phyloP scores from a whole-genome alignment of 1,139 yeast species.

The Hanseniaspora gamundiae region DNA sequence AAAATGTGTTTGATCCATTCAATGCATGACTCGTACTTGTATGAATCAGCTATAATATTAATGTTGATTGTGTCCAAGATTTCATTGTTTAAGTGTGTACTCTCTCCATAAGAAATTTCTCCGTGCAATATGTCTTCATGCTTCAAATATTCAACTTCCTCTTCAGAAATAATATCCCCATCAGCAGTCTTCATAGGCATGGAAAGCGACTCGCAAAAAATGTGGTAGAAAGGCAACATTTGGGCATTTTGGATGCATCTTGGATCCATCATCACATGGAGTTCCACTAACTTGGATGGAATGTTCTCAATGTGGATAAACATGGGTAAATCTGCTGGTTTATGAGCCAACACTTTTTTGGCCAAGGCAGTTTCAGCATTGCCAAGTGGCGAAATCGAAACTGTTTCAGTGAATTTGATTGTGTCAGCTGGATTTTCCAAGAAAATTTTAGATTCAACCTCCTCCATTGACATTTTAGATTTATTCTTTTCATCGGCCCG shows the following conservation, averaged over 20 bases:
- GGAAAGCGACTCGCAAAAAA: background rate
- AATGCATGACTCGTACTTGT: no score
- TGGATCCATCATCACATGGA: constrained; percentile 23
- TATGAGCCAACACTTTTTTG: constrained; percentile 21
- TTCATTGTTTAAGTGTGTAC: no score
- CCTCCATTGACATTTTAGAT: constrained; percentile 55
- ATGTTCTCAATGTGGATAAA: constrained; percentile 61
- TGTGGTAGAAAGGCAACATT: background rate
- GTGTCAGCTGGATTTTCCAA: constrained; percentile 43
- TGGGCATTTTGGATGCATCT: background rate
- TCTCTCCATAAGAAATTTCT: no score
- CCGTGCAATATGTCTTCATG: background rate
- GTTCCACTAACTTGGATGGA: constrained; percentile 56
- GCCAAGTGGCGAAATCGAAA: constrained; percentile 21
- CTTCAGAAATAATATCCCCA: background rate
- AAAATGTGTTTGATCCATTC: no score
- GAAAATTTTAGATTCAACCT: constrained; percentile 42
- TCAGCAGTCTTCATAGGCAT: background rate
- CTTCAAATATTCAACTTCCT: background rate
- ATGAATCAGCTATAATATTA: no score
- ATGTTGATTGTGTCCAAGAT: background rate
- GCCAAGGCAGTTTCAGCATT: constrained; percentile 13
- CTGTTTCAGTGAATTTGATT: constrained; percentile 45
- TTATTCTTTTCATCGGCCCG: constrained; percentile 45
- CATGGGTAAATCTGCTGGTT: constrained; percentile 40